Conservation (phyloP, 2,329 filamentous ascomycete species). For the Fusarium decemcellulare region DNA sequence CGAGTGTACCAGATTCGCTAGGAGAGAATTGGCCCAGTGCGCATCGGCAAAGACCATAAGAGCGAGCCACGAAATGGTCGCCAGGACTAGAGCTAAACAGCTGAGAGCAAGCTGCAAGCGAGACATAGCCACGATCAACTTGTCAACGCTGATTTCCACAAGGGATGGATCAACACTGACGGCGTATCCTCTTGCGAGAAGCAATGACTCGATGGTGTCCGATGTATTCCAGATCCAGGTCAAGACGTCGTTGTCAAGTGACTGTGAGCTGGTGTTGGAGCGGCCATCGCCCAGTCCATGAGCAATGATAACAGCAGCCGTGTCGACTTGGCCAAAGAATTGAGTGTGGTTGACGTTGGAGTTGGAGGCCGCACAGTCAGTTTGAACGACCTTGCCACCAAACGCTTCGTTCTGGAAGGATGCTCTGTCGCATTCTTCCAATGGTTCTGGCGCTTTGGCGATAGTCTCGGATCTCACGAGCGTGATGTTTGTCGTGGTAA, state of each 20-base stretch:
- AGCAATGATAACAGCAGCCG: conserved; percentile 25
- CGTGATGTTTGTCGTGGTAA: conserved; percentile 34
- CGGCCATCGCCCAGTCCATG: conserved; percentile 22
- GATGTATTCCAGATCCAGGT: conserved; percentile 11
- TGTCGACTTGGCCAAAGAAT: conserved; percentile 39
- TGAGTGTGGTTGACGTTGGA: rapidly evolving
- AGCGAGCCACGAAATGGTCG: conserved; percentile 14
- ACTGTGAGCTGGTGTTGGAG: conserved; percentile 27
- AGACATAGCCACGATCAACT: conserved; percentile 35
- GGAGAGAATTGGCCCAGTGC: conserved; percentile 29
- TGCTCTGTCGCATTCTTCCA: conserved; percentile 2
- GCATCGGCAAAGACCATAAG: conserved; percentile 20
- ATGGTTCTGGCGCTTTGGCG: conserved; percentile 2
- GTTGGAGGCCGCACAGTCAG: conserved; percentile 13
- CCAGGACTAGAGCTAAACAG: conserved; percentile 16
- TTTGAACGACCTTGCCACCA: conserved; percentile 22
- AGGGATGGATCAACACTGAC: conserved; percentile 27
- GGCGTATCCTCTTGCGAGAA: conserved; percentile 22
- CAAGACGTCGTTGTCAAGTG: conserved; percentile 22
- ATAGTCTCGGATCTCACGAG: conserved; percentile 30
- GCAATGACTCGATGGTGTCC: neutral
- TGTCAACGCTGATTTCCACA: conserved; percentile 26
- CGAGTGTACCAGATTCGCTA: conserved; percentile 29
- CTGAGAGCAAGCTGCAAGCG: conserved; percentile 23
- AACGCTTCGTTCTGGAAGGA: conserved; percentile 36